Conservation (phyloP, 768 basidiomycete species). For the Melanogaster broomeanus region DNA sequence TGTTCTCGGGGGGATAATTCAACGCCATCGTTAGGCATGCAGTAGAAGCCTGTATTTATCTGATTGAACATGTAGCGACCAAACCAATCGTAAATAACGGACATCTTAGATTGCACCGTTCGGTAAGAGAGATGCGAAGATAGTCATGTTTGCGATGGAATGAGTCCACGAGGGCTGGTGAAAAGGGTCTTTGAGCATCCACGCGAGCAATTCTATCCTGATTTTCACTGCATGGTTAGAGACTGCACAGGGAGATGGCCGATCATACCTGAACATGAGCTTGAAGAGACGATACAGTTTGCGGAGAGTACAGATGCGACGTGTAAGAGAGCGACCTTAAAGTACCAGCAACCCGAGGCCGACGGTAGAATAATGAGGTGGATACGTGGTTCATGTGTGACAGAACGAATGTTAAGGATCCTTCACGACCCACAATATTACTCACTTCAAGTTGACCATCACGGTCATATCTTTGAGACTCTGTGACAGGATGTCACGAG, state of each 20-base stretch:
- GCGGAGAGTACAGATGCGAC: constrained; percentile 1
- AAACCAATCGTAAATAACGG: constrained; percentile 14
- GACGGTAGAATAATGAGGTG: neutral
- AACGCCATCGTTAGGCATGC: constrained; percentile 84
- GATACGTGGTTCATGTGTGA: neutral
- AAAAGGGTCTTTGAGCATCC: constrained; percentile 49
- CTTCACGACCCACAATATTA: no score
- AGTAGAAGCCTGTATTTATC: constrained; percentile 71
- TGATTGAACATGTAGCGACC: neutral
- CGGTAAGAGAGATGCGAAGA: constrained; percentile 85
- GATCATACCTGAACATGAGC: constrained; percentile 22
- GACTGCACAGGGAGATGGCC: neutral
- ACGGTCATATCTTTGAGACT: no score
- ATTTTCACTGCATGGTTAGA: neutral
- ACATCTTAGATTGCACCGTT: constrained; percentile 89
- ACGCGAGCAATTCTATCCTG: constrained; percentile 60
- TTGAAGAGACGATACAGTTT: constrained; percentile 13
- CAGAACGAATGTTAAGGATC: neutral
- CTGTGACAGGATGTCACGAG: neutral
- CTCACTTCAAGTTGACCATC: no score
- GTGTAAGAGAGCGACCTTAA: constrained; percentile 2
- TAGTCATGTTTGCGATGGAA: constrained; percentile 77
- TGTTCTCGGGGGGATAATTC: constrained; percentile 69
- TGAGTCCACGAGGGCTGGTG: constrained; percentile 61
- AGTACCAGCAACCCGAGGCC: neutral